A percentile compares a stretch with the other conserved stretches of the same genome.
Conservation (phyloP, 495 filamentous ascomycete genomes). For the Darksidea phi region DNA sequence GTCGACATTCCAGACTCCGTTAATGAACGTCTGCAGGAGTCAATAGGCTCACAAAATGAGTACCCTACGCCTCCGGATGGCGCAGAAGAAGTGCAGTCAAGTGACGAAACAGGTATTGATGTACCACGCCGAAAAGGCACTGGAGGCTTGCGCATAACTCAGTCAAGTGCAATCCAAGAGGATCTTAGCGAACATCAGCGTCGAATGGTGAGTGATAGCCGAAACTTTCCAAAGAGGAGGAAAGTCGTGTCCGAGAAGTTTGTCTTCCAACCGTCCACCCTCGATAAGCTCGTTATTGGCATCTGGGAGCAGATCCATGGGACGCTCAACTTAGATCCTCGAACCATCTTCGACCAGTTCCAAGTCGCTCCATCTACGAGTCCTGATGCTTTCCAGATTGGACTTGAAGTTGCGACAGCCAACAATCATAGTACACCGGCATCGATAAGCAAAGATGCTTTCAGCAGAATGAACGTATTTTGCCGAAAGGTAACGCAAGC, state of each 20-base stretch:
- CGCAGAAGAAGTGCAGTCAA: not conserved
- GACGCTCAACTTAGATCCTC: conserved; percentile 25
- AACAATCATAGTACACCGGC: conserved; percentile 3
- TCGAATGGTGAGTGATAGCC: not conserved
- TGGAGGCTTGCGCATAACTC: not conserved
- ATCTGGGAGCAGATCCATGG: conserved; percentile 37
- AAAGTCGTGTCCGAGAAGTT: conserved; percentile 21
- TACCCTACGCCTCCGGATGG: too few relatives aligned
- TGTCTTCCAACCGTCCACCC: conserved; percentile 30
- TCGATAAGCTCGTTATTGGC: conserved; percentile 36
- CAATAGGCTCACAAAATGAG: too few relatives aligned
- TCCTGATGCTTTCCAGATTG: too few relatives aligned
- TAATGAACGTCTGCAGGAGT: too few relatives aligned
- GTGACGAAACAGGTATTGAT: not conserved
- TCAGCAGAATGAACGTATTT: conserved; percentile 29
- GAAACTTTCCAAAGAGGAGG: conserved; percentile 7
- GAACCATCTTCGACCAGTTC: conserved; percentile 32
- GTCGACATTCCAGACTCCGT: too few relatives aligned
- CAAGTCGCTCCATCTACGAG: conserved; percentile 22
- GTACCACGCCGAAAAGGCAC: conserved; percentile 1
- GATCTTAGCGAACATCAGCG: conserved; percentile 5
- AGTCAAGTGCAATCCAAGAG: not conserved
- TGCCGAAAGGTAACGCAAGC: conserved; percentile 36
- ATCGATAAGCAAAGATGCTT: not conserved
- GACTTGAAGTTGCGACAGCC: too few relatives aligned